Evolutionary conservation across 2,329 filamentous ascomycete genomes (phyloP).

Genomic region (Fusarium heterosporum): DNA sequence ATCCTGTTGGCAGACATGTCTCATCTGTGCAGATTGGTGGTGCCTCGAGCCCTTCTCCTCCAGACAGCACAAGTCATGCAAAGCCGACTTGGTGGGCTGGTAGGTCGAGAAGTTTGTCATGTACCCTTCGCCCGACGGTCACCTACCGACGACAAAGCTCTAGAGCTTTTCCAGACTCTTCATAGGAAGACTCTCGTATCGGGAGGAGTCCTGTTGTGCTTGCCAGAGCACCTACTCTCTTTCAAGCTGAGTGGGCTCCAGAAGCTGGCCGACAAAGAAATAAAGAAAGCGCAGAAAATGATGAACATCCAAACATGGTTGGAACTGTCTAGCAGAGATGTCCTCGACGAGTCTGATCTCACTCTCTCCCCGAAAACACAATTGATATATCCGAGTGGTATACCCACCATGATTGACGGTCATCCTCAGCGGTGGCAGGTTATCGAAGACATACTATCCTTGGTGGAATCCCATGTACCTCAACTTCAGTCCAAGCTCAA

Average conservation of each 20-base stretch:
- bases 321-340: slow-evolving; percentile 63
- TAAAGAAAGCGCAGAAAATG: slow-evolving; percentile 59
- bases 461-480: slow-evolving; percentile 55
- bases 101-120: slow-evolving; percentile 64
- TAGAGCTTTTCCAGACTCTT: slow-evolving; percentile 53
- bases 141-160: slow-evolving; percentile 47
- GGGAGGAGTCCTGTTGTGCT: slow-evolving; percentile 66
- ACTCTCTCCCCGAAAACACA: slow-evolving; percentile 66
- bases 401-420: slow-evolving; percentile 62
- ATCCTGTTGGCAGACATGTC: slow-evolving; percentile 57
- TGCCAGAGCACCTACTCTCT: slow-evolving; percentile 73
- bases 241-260: slow-evolving; percentile 72
- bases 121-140: slow-evolving; percentile 68
- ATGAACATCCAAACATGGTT: slow-evolving; percentile 64
- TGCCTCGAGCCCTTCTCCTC: slow-evolving; percentile 66
- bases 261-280: slow-evolving; percentile 60
- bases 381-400: slow-evolving; percentile 67
- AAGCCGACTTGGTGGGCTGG: slow-evolving; percentile 63
- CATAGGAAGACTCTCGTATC: slow-evolving; percentile 53
- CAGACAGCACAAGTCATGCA: slow-evolving; percentile 69
- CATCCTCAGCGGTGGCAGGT: slow-evolving; percentile 65
- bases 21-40: slow-evolving; percentile 64
- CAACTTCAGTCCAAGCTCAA: slow-evolving; percentile 55
- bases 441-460: slow-evolving; percentile 54
- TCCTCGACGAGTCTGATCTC: slow-evolving; percentile 73